Base-by-base conservation (phyloP, 2,329 filamentous ascomycete genomes). In the Pleoardoris graminearum region DNA sequence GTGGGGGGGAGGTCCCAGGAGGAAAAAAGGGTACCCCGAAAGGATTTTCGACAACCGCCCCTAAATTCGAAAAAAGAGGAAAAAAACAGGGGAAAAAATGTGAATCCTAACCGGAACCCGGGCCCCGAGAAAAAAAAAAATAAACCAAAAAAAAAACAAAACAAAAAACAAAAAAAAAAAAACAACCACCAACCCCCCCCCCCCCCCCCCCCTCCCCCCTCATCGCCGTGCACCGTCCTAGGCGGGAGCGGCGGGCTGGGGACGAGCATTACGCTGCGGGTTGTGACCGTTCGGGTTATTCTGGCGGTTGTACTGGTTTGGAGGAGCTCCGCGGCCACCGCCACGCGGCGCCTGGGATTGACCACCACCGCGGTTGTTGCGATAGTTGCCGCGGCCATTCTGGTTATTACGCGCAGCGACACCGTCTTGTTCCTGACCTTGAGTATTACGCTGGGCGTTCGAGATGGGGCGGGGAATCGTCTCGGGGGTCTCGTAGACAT, bases 401-500 rank as follows among this genome's bases (percentile, higher is more conserved):
- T 62, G 59, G 25, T 48, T 52, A 27, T 29, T 47, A 12, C 61
- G 63, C 17, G 55, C 56, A 22, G 56, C 53, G 37, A 53, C 48
- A 12, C 61, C 62, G 17, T 69, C 56, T 46, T 68, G 65, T 4
- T 42, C 37, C 38, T 56, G 59, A 27, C 56, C 62, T 48, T 66
- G 61, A 35, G 57, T 48, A 14, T 39, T 25, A 53, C 66, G 66
- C 38, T 62, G 73, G 21, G 80, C 74, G 70, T 80, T 85, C 50
- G 83, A 81, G 57, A 87, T 83, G 3, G 94, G 94, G 29, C 92
- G 86, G 45, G 95, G 94, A 65, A 99, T 97, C 52, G 83, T 93
- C 68, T 99, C 93, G 0, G 94, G 94, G 58, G 92, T 90, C 58
- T 99, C 95, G 74, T 99, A 99, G 46, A 99, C 94, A 72, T 99